Conservation (phyloP, 345 rosid genomes). For the Euphorbia lathyris region DNA sequence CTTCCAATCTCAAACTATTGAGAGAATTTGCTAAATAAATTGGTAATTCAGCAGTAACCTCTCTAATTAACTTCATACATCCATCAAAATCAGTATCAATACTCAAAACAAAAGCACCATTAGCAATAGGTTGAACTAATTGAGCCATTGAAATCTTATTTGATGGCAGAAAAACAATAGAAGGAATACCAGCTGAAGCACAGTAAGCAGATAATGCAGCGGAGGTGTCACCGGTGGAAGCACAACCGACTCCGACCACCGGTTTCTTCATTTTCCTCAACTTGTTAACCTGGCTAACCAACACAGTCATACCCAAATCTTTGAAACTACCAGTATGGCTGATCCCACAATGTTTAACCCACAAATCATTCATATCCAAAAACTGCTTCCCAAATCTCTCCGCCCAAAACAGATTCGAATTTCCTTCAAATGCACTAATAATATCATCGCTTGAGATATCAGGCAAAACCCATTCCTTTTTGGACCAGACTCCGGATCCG, state of each 20-base stretch:
- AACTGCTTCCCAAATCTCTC: conserved; percentile 27
- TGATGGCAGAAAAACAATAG: conserved; percentile 25
- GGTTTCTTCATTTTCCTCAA: conserved; percentile 29
- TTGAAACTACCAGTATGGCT: conserved; percentile 32
- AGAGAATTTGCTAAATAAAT: conserved; percentile 28
- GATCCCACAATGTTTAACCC: conserved; percentile 32
- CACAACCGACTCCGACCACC: conserved; percentile 27
- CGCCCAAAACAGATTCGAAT: conserved; percentile 29
- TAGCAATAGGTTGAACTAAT: conserved; percentile 33
- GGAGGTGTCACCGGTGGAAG: conserved; percentile 32
- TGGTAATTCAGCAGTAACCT: conserved; percentile 26
- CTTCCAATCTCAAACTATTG: conserved; percentile 29
- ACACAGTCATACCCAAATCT: conserved; percentile 31
- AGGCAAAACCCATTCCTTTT: conserved; percentile 26
- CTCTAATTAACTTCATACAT: conserved; percentile 27
- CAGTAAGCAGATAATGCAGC: conserved; percentile 32
- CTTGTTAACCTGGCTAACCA: conserved; percentile 27
- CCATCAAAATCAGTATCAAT: conserved; percentile 31
- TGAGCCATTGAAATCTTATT: conserved; percentile 31
- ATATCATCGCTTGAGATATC: conserved; percentile 27
- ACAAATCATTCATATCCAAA: conserved; percentile 26
- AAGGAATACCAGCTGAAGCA: conserved; percentile 28
- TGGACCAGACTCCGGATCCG: conserved; percentile 33
- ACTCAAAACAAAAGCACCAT: conserved; percentile 31
- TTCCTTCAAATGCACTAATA: conserved; percentile 29